Base-by-base conservation (phyloP, 495 filamentous ascomycete genomes). In the Penicillium longicatenatum region DNA sequence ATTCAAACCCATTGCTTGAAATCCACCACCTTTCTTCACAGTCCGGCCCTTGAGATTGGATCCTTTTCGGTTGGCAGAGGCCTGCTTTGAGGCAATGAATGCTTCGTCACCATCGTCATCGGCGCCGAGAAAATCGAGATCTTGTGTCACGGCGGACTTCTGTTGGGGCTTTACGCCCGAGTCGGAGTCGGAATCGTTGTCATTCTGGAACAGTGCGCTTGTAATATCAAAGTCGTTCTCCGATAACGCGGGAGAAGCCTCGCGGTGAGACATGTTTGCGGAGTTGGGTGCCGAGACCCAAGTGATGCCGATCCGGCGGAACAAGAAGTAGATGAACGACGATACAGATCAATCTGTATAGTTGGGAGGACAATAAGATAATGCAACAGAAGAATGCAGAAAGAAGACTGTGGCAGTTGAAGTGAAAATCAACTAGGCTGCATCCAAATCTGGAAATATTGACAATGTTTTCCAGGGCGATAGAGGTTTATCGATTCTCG, bases 1-100 rank as follows among this genome's bases (percentile, higher is more conserved):
- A 76, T 88, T 94, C 35, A 99, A 78, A 79, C 91, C 95, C 93
- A 98, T 97, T 41, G 89, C 87, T 72, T 98, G 94, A 70, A 97
- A 99, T 42, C 93, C 94, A 66, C 93, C 93, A 43, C 91, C 90
- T 67, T 94, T 96, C 81, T 98, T 97, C 14, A 89, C 88, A 7
- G 85, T 87, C 60, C 89, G 89, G 41, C 91, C 88, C 65, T 96
- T 96, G 3, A 95, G 54, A 64, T 90, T 93, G 14, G 87, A 78
- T 1, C 80, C 71, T 66, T 97, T 98, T 43, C 95, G 80, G 71
- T 97, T 96, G 4, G 89, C 88, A 29, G 90, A 90, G 1, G 89
- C 85, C 68, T 94, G 93, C 57, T 84, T 81, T 26, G 85, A 84
- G 17, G 92, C 92, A 70, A 99, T 98, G 67, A 96, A 97, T 4